phyloP scores from a whole-genome alignment of 768 basidiomycete genomes.

The Pleurotus eryngii region DNA sequence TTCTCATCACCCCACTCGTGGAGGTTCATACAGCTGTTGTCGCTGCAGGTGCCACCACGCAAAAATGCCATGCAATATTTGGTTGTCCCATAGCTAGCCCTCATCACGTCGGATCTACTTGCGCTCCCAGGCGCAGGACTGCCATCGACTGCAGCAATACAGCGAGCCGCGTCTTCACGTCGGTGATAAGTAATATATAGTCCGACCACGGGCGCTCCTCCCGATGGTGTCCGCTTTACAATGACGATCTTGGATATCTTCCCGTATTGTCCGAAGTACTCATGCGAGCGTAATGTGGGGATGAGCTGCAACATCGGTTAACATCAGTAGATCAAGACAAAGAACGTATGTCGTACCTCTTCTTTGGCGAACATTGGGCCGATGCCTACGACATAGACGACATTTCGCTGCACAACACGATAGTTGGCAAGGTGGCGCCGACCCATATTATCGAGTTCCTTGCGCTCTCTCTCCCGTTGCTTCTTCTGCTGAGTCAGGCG shows the following conservation, averaged over 20 bases:
- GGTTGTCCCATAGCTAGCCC: conserved; percentile 93
- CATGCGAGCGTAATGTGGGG: conserved; percentile 86
- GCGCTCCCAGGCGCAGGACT: conserved; percentile 87
- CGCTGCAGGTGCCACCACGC: conserved; percentile 78
- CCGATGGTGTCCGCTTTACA: conserved; percentile 81
- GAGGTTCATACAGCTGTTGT: conserved; percentile 88
- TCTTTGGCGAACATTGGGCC: conserved; percentile 93
- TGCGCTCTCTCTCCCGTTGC: conserved; percentile 90
- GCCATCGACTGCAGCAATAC: conserved; percentile 91
- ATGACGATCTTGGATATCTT: conserved; percentile 95
- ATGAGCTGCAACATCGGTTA: conserved; percentile 57
- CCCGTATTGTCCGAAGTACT: conserved; percentile 98
- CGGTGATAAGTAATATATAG: conserved; percentile 95
- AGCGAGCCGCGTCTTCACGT: conserved; percentile 90
- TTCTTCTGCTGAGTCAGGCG: conserved; percentile 94
- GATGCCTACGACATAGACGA: conserved; percentile 95
- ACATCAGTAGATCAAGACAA: conserved; percentile 9
- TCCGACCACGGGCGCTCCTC: conserved; percentile 76
- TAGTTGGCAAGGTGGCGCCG: conserved; percentile 88
- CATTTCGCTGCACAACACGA: conserved; percentile 93
- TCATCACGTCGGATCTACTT: conserved; percentile 67
- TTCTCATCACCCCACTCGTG: conserved; percentile 99
- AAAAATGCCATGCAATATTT: conserved; percentile 98
- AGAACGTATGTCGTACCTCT: conserved; percentile 58
- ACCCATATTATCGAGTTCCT: conserved; percentile 85